Conservation (phyloP, 1,139 yeast genomes). For the Geotrichum carabidarum region DNA sequence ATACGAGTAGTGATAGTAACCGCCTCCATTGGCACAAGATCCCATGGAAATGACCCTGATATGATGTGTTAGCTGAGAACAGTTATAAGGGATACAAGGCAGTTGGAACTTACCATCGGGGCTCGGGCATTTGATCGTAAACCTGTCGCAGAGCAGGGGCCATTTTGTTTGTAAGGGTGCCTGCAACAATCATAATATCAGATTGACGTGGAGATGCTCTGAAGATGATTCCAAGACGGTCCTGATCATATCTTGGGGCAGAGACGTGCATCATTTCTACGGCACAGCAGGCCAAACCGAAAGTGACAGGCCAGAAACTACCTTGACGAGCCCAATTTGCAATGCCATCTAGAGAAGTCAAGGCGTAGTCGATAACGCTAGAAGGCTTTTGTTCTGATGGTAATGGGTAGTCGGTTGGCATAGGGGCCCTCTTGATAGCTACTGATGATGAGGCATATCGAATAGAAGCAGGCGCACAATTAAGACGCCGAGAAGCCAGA, state of each 20-base stretch:
- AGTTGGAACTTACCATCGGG: constrained; percentile 49
- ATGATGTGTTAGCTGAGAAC: not conserved
- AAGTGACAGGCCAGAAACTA: constrained; percentile 90
- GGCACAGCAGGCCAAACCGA: constrained; percentile 89
- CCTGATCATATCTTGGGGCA: constrained; percentile 89
- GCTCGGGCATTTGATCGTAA: constrained; percentile 92
- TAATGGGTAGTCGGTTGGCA: constrained; percentile 52
- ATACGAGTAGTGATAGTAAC: constrained; percentile 86
- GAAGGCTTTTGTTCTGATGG: constrained; percentile 49
- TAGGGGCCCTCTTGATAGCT: constrained; percentile 20
- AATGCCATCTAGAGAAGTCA: constrained; percentile 74
- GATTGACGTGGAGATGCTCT: constrained; percentile 93
- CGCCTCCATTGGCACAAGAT: constrained; percentile 92
- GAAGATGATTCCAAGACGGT: constrained; percentile 87
- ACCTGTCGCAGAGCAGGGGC: constrained; percentile 92
- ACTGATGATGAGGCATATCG: constrained; percentile 19
- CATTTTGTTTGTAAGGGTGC: constrained; percentile 88
- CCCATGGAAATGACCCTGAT: constrained; percentile 79
- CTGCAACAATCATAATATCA: constrained; percentile 91
- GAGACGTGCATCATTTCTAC: constrained; percentile 96
- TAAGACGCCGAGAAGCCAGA: too few species aligned
- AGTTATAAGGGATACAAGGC: too few species aligned
- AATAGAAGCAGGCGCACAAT: too few species aligned
- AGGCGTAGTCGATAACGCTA: constrained; percentile 70
- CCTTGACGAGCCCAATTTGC: constrained; percentile 93